Percentiles rank a stretch among this genome's conserved stretches.
These are phyloP conservation scores for Termitomyces sp. DNA, from an alignment of 768 basidiomycete species.

Conservation along the genomic window DNA sequence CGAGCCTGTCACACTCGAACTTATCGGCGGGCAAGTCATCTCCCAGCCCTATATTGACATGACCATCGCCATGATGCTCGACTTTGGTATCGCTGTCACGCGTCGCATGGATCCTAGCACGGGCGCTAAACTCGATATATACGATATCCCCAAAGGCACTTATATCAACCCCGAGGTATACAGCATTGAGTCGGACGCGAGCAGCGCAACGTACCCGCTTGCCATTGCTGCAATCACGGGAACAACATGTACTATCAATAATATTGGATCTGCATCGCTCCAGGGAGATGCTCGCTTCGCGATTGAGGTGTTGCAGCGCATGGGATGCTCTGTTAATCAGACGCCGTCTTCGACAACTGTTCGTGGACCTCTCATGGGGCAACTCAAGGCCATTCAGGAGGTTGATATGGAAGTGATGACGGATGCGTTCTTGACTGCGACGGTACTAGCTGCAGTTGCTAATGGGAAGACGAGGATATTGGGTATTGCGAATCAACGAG, in stretches of 20 bases:
- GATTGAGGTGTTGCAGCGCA: slow-evolving; percentile 84
- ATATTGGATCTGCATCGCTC: slow-evolving; percentile 85
- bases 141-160: slow-evolving; percentile 75
- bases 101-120: slow-evolving; percentile 55
- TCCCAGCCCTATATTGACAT: slow-evolving; percentile 99
- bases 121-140: slow-evolving; percentile 68
- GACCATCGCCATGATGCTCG: slow-evolving; percentile 97
- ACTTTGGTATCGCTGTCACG: slow-evolving; percentile 77
- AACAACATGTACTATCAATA: slow-evolving; percentile 88
- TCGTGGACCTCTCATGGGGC: slow-evolving; percentile 77
- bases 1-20: slow-evolving; percentile 79
- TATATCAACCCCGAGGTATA: slow-evolving; percentile 80
- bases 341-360: slow-evolving; percentile 88
- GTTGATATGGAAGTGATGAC: slow-evolving; percentile 99
- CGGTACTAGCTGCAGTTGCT: slow-evolving; percentile 82
- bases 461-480: slow-evolving; percentile 72
- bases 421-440: slow-evolving; percentile 96
- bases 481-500: slow-evolving; percentile 96
- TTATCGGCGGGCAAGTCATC: slow-evolving; percentile 92
- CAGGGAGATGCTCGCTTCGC: slow-evolving; percentile 99
- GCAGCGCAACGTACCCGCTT: slow-evolving; percentile 93
- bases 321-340: slow-evolving; percentile 92
- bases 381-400: slow-evolving; percentile 75
- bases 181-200: slow-evolving; percentile 93
- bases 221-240: slow-evolving; percentile 97